Conservation (phyloP, 139 green algal genomes). For the Volvox africanus region DNA sequence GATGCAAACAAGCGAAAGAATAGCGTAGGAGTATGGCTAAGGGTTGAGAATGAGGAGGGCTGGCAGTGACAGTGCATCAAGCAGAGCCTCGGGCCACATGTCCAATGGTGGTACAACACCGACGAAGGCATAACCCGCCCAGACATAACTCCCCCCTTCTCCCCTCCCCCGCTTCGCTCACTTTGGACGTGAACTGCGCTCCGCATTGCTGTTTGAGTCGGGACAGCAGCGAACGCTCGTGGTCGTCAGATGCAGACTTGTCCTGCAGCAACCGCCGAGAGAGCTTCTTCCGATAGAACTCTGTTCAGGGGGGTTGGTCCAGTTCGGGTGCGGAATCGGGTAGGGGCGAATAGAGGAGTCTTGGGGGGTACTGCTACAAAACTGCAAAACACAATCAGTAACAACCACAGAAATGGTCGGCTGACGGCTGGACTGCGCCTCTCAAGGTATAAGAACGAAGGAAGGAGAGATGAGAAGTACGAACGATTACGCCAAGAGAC, state of each 20-base stretch:
- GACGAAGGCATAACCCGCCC: too few species aligned
- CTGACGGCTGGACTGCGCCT: too few species aligned
- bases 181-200: conserved; percentile 94
- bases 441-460: too few species aligned
- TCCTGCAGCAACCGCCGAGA: conserved; percentile 84
- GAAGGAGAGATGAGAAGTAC: not conserved
- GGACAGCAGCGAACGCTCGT: conserved; percentile 94
- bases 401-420: too few species aligned
- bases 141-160: too few species aligned
- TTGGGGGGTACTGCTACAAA: too few species aligned
- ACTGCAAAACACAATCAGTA: too few species aligned
- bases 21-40: too few species aligned
- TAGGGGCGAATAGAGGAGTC: not conserved
- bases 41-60: too few species aligned
- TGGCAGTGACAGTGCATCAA: too few species aligned
- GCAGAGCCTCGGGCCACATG: too few species aligned
- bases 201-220: conserved; percentile 99
- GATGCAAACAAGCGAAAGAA: not conserved
- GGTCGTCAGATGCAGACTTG: conserved; percentile 91
- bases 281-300: conserved; percentile 99
- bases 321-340: conserved; percentile 34
- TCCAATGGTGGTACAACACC: too few species aligned
- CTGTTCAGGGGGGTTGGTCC: conserved; percentile 72
- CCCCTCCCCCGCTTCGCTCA: conserved; percentile 21
- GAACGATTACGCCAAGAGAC: not conserved